phyloP scores from a whole-genome alignment of 305 asterid species.

The Fraxinus platypoda region DNA sequence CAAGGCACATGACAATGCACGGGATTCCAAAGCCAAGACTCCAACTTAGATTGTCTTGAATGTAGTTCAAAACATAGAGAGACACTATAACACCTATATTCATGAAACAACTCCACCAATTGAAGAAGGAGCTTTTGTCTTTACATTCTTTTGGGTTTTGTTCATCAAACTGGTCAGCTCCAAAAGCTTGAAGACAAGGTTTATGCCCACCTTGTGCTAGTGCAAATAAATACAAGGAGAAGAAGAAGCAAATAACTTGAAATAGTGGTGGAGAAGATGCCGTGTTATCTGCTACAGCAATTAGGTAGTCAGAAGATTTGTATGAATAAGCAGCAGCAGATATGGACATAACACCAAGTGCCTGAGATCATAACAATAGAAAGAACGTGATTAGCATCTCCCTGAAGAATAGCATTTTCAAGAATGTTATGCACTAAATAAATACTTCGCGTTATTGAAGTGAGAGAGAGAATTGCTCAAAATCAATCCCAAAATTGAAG shows the following conservation, averaged over 20 bases:
- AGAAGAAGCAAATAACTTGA: neutral
- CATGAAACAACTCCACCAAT: neutral
- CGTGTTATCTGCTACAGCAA: neutral
- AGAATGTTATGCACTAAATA: neutral
- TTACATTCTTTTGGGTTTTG: neutral
- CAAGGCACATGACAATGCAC: neutral
- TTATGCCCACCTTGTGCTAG: neutral
- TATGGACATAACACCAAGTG: neutral
- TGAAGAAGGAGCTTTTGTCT: neutral
- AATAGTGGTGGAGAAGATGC: neutral
- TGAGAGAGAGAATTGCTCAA: neutral
- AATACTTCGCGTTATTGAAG: neutral
- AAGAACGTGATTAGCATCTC: neutral
- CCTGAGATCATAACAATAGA: neutral
- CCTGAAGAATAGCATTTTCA: neutral
- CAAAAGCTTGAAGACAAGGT: constrained; percentile 2
- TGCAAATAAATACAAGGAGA: neutral
- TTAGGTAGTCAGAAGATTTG: neutral
- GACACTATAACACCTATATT: neutral
- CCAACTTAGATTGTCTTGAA: neutral
- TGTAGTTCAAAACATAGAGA: neutral
- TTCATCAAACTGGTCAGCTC: neutral
- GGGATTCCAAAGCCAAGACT: neutral
- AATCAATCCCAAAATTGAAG: neutral
- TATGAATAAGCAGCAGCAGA: neutral